Base-by-base conservation (phyloP, 1,284 basidiomycete genomes). In the Mrakiaceae sp. region DNA sequence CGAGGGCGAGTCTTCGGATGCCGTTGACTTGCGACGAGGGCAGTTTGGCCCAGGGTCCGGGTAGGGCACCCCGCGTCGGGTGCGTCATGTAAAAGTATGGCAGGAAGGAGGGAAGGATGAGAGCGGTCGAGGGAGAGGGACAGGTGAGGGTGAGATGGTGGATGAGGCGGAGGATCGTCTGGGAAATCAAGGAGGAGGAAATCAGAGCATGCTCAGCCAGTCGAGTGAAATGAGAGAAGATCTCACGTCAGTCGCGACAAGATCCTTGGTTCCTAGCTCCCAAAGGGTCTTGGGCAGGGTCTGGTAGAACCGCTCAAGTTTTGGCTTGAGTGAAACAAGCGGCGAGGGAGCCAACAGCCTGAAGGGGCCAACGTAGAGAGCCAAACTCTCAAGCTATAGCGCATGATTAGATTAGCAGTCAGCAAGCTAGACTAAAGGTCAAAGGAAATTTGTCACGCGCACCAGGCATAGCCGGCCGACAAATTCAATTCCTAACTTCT, bases 81-180 rank as follows among this genome's bases (percentile, higher is more conserved):
- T 93, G 90, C 10, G 75, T 77, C 61, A 92, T 80, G 69, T 79
- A 79, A 76, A 93, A 95, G 76, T 84, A 94, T 8, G 90, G 88
- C 11, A 80, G 76, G 8, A 94, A 78, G 42, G 85, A 72, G 7
- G 68, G 54, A 8, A 68, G 69, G 63, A 70, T 52, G 11, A 67
- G 53, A 40, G 52, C 5, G 27, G 40, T 12, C 42, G 52, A 2
- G 16, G 52, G 60, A 12, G 48, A 44, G n/a, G 43, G 42, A 1
- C 49, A 57, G 12, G 52, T 48, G 44, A 64, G 58, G 6, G 60
- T 10, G 27, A 67, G 67, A 0, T 66, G 60, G 40, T 70, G 63
- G 42, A 66, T 59, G 52, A 67, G 58, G 60, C 62, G 43, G 66
- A 69, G 53, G 11, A 69, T 59, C 4, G 66, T 55, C 68, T 71